A percentile compares a stretch with the other conserved stretches of the same genome.
phyloP scores from a whole-genome alignment of 2,329 filamentous ascomycete species.

The Teratosphaeria viscida region DNA sequence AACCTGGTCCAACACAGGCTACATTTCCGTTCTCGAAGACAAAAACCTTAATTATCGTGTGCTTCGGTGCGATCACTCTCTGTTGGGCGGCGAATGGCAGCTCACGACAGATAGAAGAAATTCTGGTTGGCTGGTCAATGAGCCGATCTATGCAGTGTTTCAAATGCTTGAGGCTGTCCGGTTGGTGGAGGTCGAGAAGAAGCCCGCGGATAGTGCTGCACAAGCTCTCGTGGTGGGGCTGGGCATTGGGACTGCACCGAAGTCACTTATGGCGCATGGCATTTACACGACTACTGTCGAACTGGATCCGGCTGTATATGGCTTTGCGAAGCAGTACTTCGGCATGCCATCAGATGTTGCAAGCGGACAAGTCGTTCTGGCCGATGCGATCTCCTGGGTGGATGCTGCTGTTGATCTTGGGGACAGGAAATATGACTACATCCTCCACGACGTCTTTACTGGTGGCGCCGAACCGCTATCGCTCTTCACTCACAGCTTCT shows the following conservation, averaged over 20 bases:
- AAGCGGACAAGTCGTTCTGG: slow-evolving; percentile 48
- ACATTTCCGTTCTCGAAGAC: slow-evolving; percentile 82
- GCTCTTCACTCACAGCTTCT: slow-evolving; percentile 80
- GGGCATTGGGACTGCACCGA: slow-evolving; percentile 83
- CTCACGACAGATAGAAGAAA: slow-evolving; percentile 35
- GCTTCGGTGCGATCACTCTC: slow-evolving; percentile 86
- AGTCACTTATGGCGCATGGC: slow-evolving; percentile 74
- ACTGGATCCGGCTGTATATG: slow-evolving; percentile 80
- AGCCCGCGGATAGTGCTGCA: slow-evolving; percentile 26
- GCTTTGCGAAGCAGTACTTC: slow-evolving; percentile 77
- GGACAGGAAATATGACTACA: slow-evolving; percentile 60
- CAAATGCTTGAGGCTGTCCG: slow-evolving; percentile 88
- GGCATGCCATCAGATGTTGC: slow-evolving; percentile 65
- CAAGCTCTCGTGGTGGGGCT: slow-evolving; percentile 78
- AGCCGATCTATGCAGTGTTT: slow-evolving; percentile 94
- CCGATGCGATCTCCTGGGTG: slow-evolving; percentile 68
- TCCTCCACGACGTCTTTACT: slow-evolving; percentile 96
- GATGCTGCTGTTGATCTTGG: slow-evolving; percentile 34
- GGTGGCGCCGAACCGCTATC: slow-evolving; percentile 83
- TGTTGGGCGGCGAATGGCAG: slow-evolving; percentile 87
- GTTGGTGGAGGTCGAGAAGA: slow-evolving; percentile 50
- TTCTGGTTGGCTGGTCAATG: slow-evolving; percentile 47
- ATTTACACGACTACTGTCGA: slow-evolving; percentile 92
- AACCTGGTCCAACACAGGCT: slow-evolving; percentile 78
- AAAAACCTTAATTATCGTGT: slow-evolving; percentile 60